phyloP scores from a whole-genome alignment of 176 grass and related monocot genomes.

The Hsuehochloa calcarea region DNA sequence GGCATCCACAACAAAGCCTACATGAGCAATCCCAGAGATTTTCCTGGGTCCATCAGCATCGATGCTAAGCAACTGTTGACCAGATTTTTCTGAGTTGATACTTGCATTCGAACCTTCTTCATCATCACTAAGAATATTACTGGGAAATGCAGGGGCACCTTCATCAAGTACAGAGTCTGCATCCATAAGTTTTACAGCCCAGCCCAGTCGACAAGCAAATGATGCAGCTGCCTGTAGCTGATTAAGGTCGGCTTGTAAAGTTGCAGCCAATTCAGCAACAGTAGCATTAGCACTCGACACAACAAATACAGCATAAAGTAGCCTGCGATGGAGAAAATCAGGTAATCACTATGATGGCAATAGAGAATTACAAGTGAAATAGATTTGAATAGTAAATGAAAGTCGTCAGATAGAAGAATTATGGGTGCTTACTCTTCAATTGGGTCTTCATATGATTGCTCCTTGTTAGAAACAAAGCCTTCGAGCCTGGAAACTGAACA shows the following conservation, averaged over 20 bases:
- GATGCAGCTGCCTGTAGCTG: slow-evolving; percentile 90
- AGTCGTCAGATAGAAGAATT: slow-evolving; percentile 13
- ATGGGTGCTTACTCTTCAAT: slow-evolving; percentile 88
- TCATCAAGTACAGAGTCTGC: slow-evolving; percentile 66
- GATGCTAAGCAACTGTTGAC: slow-evolving; percentile 43
- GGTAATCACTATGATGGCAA: slow-evolving; percentile 24
- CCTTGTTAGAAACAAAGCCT: slow-evolving; percentile 97
- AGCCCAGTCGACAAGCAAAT: slow-evolving; percentile 89
- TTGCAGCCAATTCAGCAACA: slow-evolving; percentile 92
- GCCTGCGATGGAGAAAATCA: slow-evolving; percentile 53
- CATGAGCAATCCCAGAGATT: slow-evolving; percentile 70
- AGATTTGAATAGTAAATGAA: slow-evolving; percentile 25
- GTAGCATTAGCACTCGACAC: slow-evolving; percentile 95
- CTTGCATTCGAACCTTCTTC: slow-evolving; percentile 93
- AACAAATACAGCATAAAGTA: slow-evolving; percentile 98
- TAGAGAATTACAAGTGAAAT: slow-evolving; percentile 13
- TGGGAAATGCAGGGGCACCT: slow-evolving; percentile 41
- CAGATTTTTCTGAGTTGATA: slow-evolving; percentile 78
- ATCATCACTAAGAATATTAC: slow-evolving; percentile 89
- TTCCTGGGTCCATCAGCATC: slow-evolving; percentile 61
- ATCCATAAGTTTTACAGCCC: slow-evolving; percentile 89
- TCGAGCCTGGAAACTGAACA: slow-evolving; percentile 97
- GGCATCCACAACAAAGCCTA: slow-evolving; percentile 96
- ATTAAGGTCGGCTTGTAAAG: slow-evolving; percentile 84
- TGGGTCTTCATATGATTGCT: slow-evolving; percentile 95